phyloP scores from a whole-genome alignment of 1,139 yeast species.

The Candida tropicalis region DNA sequence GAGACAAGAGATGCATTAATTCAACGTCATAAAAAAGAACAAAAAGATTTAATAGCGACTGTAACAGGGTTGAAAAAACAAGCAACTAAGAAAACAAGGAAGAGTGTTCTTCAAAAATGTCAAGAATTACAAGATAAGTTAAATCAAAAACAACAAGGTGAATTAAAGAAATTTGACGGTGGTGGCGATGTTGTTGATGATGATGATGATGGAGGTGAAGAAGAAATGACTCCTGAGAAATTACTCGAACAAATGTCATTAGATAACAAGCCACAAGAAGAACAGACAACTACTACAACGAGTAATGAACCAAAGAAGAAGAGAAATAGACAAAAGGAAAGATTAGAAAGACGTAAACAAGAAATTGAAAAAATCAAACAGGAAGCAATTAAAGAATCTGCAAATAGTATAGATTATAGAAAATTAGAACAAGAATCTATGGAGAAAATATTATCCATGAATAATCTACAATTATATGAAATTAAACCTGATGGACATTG shows the following conservation, averaged over 20 bases:
- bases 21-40: conserved; percentile 69
- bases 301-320: conserved; percentile 31
- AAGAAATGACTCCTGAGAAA: conserved; percentile 63
- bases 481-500: conserved; percentile 95
- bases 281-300: background rate
- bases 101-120: conserved; percentile 57
- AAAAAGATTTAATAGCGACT: conserved; percentile 62
- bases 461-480: conserved; percentile 57
- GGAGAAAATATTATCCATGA: conserved; percentile 49
- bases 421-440: conserved; percentile 71
- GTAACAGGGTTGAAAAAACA: conserved; percentile 80
- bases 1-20: conserved; percentile 49
- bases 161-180: conserved; percentile 31
- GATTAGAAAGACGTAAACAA: conserved; percentile 74
- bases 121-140: conserved; percentile 59
- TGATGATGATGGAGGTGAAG: conserved; percentile 19
- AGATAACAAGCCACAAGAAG: conserved; percentile 15
- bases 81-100: conserved; percentile 78
- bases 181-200: conserved; percentile 10
- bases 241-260: conserved; percentile 56
- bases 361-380: conserved; percentile 62
- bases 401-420: conserved; percentile 63
- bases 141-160: conserved; percentile 54
- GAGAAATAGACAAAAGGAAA: conserved; percentile 83
- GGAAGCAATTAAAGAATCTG: conserved; percentile 76